Conservation (phyloP, 768 basidiomycete genomes). For the Terana coerulea region DNA sequence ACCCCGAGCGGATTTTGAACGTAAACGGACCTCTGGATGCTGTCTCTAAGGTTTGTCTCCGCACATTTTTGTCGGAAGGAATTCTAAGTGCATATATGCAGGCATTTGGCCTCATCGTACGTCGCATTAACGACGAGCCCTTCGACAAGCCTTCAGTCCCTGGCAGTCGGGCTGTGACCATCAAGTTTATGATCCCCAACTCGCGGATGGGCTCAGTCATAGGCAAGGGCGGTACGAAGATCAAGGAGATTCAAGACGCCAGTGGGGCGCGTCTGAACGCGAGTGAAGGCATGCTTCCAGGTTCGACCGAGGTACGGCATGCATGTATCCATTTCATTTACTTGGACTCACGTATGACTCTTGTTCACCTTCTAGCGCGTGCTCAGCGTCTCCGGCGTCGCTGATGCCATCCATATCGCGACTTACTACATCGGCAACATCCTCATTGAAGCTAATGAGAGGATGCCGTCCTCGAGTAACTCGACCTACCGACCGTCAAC, state of each 20-base stretch:
- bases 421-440: slow-evolving; percentile 99
- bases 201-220: slow-evolving; percentile 99
- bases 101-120: slow-evolving; percentile 98
- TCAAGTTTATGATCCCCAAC: slow-evolving; percentile 99
- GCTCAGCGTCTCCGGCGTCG: slow-evolving; percentile 95
- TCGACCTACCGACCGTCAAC: slow-evolving; percentile 60
- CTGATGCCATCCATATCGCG: slow-evolving; percentile 98
- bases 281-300: slow-evolving; percentile 96
- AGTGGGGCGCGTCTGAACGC: slow-evolving; percentile 95
- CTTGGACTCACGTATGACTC: slow-evolving; percentile 7
- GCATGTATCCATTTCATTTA: slow-evolving; percentile 4
- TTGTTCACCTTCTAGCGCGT: slow-evolving; percentile 82
- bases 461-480: slow-evolving; percentile 63
- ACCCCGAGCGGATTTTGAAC: slow-evolving; percentile 97
- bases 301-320: slow-evolving; percentile 89
- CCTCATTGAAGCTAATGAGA: slow-evolving; percentile 88
- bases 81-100: slow-evolving; percentile 33
- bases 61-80: not conserved
- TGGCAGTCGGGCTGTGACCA: slow-evolving; percentile 96
- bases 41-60: slow-evolving; percentile 81
- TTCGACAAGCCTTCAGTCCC: slow-evolving; percentile 98
- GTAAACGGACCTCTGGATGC: slow-evolving; percentile 96
- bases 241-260: slow-evolving; percentile 99
- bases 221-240: slow-evolving; percentile 95
- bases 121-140: slow-evolving; percentile 98